phyloP scores from a whole-genome alignment of 2,329 filamentous ascomycete species.

The Xylariaceae sp. region DNA sequence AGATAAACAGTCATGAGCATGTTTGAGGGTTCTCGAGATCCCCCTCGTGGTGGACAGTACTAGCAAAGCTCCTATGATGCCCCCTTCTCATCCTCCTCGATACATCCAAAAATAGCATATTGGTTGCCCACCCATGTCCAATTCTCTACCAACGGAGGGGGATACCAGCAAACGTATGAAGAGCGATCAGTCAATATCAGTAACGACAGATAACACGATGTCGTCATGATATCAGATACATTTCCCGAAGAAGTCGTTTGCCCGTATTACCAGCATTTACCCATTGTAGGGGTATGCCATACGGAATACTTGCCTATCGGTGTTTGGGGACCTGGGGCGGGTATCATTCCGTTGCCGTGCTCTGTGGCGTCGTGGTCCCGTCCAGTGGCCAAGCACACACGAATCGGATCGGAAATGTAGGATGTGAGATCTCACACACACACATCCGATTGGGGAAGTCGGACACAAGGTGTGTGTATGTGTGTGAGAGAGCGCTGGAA shows the following conservation, averaged over 20 bases:
- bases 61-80: too few relatives aligned
- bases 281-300: background rate
- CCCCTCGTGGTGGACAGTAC: background rate
- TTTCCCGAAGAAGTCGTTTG: constrained; percentile 21
- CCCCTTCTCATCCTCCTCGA: too few relatives aligned
- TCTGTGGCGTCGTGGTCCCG: constrained; percentile 24
- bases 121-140: background rate
- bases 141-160: background rate
- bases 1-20: background rate
- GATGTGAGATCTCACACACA: constrained; percentile 27
- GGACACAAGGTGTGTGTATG: too few relatives aligned
- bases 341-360: constrained; percentile 26
- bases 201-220: constrained; percentile 8
- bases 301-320: constrained; percentile 5
- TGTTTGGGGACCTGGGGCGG: constrained; percentile 20
- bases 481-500: constrained; percentile 18
- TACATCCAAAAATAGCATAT: too few relatives aligned
- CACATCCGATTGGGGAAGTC: constrained; percentile 16
- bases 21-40: background rate
- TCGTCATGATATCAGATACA: constrained; percentile 10
- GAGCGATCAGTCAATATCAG: too few relatives aligned
- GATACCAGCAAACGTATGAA: background rate
- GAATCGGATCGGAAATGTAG: constrained; percentile 23
- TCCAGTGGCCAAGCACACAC: constrained; percentile 22
- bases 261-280: constrained; percentile 5